phyloP scores from a whole-genome alignment of 2,329 filamentous ascomycete genomes.

The Peltaster fructicola region DNA sequence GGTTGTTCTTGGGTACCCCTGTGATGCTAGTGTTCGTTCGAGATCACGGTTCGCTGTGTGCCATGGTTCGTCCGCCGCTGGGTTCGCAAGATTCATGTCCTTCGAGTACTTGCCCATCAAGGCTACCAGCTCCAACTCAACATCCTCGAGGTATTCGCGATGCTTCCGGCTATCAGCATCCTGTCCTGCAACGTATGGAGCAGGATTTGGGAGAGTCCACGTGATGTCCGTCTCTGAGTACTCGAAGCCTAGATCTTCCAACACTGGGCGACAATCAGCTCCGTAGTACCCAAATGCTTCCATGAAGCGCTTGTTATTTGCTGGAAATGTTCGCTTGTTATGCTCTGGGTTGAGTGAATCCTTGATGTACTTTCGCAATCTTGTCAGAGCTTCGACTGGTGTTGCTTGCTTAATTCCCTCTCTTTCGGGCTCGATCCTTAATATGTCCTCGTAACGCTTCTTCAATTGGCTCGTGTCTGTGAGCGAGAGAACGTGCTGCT shows the following conservation, averaged over 20 bases:
- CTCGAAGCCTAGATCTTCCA: constrained; percentile 41
- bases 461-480: constrained; percentile 35
- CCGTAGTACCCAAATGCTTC: constrained; percentile 36
- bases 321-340: constrained; percentile 36
- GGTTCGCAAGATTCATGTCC: constrained; percentile 12
- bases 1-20: constrained; percentile 9
- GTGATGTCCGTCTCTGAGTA: constrained; percentile 10
- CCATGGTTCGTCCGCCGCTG: constrained; percentile 14
- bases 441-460: constrained; percentile 35
- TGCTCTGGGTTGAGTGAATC: constrained; percentile 37
- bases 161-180: no score
- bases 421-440: constrained; percentile 34
- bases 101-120: constrained; percentile 27
- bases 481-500: constrained; percentile 32
- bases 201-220: constrained; percentile 17
- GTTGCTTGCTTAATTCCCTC: constrained; percentile 34
- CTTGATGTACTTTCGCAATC: constrained; percentile 40
- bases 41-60: constrained; percentile 16
- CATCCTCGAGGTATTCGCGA: constrained; percentile 38
- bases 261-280: constrained; percentile 39
- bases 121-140: constrained; percentile 38
- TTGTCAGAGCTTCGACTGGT: constrained; percentile 37
- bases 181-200: constrained; percentile 6
- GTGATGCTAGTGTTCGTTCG: constrained; percentile 17
- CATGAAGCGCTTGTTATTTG: constrained; percentile 46